Base-by-base conservation (phyloP, 345 rosid species). In the Eutrema heterophyllum region DNA sequence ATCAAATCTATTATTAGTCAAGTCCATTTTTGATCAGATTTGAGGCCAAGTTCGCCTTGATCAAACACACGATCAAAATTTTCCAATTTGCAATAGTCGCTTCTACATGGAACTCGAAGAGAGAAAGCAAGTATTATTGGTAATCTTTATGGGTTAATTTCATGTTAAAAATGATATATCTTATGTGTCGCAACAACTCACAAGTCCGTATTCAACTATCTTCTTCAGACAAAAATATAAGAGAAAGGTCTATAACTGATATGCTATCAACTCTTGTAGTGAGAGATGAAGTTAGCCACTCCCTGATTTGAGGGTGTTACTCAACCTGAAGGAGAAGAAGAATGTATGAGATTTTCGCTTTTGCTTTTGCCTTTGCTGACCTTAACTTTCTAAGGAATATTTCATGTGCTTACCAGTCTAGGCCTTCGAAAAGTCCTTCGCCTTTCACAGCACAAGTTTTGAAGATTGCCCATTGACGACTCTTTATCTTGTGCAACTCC, bases 401-500 rank as follows among this genome's bases (percentile, higher is more conserved):
- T 6, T 32, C 21, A 11, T 12, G 43, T 61, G 52, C 66, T 68
- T 78, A 86, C 83, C 88, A 83, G 78, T 86, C 88, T 68, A 84
- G 67, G 54, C 88, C 91, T 73, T 86, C 86, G 65, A 76, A 81
- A 43, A 86, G 84, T 45, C 91, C 91, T 76, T 85, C 87, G 56
- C 87, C 88, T 59, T 84, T 84, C 2, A 77, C 63, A 27, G 88
- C 88, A 81, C 85, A 84, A 55, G 87, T 84, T 81, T 84, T 84
- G 71, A 86, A 86, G 45, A 84, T 86, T 51, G 85, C 78, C 88
- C 90, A 81, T 45, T 83, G 88, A 21, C 84, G 80, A 70, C 62
- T 84, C 80, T 86, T 86, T 24, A 84, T 78, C 78, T 86, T 86
- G 71, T 83, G 90, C 68, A 78, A 80, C 67, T 85, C 89, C 77